Percentiles rank a stretch among this genome's conserved stretches.
Conservation (phyloP, 202 grass and related monocot species). For the Eragrostis tef region DNA sequence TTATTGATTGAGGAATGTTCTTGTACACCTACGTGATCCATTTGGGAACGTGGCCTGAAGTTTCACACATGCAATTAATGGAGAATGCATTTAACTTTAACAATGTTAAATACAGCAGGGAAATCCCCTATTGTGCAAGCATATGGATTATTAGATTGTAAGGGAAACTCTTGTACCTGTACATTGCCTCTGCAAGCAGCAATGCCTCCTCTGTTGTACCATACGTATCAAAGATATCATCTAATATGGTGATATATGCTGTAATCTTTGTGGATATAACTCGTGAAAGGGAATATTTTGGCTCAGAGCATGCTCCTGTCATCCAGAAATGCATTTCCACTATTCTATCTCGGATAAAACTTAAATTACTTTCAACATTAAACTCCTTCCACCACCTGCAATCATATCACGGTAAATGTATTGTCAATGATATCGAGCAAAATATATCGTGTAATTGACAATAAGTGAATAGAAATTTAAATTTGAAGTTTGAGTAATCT, state of each 20-base stretch:
- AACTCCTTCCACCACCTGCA: conserved; percentile 62
- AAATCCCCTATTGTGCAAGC: background rate
- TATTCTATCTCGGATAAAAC: conserved; percentile 49
- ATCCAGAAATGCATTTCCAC: conserved; percentile 63
- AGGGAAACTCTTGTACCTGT: background rate
- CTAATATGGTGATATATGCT: conserved; percentile 31
- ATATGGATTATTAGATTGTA: background rate
- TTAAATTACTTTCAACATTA: conserved; percentile 24
- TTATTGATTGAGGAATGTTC: no score
- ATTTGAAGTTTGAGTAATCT: background rate
- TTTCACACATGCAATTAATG: no score
- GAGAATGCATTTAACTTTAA: no score
- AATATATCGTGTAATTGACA: background rate
- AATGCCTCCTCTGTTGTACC: conserved; percentile 34
- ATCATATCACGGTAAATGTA: background rate
- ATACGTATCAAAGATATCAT: conserved; percentile 50
- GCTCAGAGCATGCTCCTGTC: conserved; percentile 27
- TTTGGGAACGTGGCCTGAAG: no score
- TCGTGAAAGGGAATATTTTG: conserved; percentile 37
- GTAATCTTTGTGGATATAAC: conserved; percentile 43
- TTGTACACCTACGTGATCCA: no score
- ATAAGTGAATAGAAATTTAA: background rate
- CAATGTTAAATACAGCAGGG: no score
- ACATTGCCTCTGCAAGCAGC: conserved; percentile 36
- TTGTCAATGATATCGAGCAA: conserved; percentile 35